phyloP scores from a whole-genome alignment of 208 protist species.

The Crithidia sp. region DNA sequence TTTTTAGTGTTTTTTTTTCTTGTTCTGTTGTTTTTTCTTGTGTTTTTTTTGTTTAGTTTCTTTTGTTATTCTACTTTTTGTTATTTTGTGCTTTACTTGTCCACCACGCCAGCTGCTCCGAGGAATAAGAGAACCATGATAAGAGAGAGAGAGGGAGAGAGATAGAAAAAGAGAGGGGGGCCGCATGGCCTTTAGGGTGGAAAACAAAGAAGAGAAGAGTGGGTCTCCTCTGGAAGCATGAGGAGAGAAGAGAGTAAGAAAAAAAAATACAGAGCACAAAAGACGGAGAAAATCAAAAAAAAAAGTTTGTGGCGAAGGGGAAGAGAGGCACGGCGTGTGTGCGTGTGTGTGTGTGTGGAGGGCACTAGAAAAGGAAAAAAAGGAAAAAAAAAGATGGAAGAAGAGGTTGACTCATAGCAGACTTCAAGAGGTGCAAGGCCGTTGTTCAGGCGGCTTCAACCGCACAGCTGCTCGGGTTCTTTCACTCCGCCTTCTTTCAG shows the following conservation, averaged over 20 bases:
- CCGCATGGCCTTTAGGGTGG: too few species aligned
- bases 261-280: not conserved
- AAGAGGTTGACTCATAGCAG: too few species aligned
- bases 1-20: constrained; percentile 11
- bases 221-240: too few species aligned
- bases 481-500: too few species aligned
- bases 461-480: too few species aligned
- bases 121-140: not conserved
- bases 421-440: too few species aligned
- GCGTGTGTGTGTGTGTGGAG: too few species aligned
- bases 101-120: too few species aligned
- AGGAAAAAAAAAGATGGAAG: too few species aligned
- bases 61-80: not conserved
- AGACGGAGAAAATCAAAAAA: not conserved
- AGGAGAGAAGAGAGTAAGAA: not conserved
- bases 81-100: constrained; percentile 7
- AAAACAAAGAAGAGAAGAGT: too few species aligned
- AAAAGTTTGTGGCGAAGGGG: not conserved
- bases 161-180: not conserved
- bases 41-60: constrained; percentile 7
- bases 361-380: not conserved
- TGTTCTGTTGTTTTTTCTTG: constrained; percentile 17
- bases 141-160: not conserved
- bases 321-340: not conserved
- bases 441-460: too few species aligned